These are phyloP conservation scores for Trichomonas tenax DNA, from an alignment of 208 protist genomes.

Conservation along the genomic window DNA sequence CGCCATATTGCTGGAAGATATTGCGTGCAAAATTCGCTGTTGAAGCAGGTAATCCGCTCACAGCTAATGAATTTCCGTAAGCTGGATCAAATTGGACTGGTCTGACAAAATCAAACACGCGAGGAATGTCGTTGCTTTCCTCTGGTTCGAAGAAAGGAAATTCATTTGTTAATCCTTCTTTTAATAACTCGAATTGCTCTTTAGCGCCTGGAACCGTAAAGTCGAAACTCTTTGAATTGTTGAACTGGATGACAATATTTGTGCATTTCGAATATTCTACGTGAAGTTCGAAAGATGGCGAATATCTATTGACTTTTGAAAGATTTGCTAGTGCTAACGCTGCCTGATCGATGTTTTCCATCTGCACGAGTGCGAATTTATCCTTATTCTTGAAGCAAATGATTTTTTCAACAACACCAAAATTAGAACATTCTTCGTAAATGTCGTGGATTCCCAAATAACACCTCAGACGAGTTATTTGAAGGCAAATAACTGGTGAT, in stretches of 20 bases:
- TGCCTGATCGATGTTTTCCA: background rate
- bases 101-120: background rate
- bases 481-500: background rate
- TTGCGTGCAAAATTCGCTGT: background rate
- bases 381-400: background rate
- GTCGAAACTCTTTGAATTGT: slow-evolving; percentile 17
- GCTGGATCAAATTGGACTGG: background rate
- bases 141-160: background rate
- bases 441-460: slow-evolving; percentile 3
- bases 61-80: background rate
- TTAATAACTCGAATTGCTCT: background rate
- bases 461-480: background rate
- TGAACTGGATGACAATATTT: background rate
- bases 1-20: background rate
- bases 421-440: slow-evolving; percentile 9
- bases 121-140: background rate
- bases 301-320: background rate
- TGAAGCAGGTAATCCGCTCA: background rate
- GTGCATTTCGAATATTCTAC: background rate
- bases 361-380: background rate
- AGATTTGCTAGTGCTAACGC: background rate
- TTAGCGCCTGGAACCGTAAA: background rate
- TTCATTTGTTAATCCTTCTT: background rate
- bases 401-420: background rate
- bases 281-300: background rate